A percentile compares a stretch with the other conserved stretches of the same genome.
These are phyloP conservation scores for Linum trigynum DNA, from an alignment of 345 rosid species.

Conservation along the genomic window DNA sequence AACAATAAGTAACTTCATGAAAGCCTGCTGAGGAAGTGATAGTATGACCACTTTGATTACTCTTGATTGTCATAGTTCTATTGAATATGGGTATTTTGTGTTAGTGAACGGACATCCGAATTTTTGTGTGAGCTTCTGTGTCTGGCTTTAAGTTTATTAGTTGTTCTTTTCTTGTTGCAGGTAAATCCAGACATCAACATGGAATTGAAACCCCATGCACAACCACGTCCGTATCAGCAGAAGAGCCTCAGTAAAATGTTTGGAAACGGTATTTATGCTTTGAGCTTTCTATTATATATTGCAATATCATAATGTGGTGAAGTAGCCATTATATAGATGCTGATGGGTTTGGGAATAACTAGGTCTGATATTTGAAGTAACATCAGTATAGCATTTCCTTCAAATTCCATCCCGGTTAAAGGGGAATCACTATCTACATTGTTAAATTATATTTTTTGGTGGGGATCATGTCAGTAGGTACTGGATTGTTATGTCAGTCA, in stretches of 20 bases:
- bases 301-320: background rate
- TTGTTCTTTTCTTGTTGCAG: conserved; percentile 27
- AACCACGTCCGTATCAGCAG: conserved; percentile 94
- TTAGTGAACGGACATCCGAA: background rate
- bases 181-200: conserved; percentile 88
- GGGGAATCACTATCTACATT: too few relatives aligned
- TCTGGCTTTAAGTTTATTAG: background rate
- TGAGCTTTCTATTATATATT: background rate
- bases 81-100: background rate
- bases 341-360: background rate
- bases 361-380: background rate
- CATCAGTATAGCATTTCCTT: background rate
- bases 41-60: background rate
- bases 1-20: background rate
- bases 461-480: too few relatives aligned
- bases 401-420: too few relatives aligned
- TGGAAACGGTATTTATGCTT: conserved; percentile 62
- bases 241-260: conserved; percentile 98
- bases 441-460: too few relatives aligned
- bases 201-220: conserved; percentile 90
- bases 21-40: background rate
- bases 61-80: too few relatives aligned
- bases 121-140: background rate
- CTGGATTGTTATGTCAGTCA: too few relatives aligned
- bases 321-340: background rate